These are phyloP conservation scores for Stenocarpella maydis DNA, from an alignment of 2,329 filamentous ascomycete species.

Conservation along the genomic window DNA sequence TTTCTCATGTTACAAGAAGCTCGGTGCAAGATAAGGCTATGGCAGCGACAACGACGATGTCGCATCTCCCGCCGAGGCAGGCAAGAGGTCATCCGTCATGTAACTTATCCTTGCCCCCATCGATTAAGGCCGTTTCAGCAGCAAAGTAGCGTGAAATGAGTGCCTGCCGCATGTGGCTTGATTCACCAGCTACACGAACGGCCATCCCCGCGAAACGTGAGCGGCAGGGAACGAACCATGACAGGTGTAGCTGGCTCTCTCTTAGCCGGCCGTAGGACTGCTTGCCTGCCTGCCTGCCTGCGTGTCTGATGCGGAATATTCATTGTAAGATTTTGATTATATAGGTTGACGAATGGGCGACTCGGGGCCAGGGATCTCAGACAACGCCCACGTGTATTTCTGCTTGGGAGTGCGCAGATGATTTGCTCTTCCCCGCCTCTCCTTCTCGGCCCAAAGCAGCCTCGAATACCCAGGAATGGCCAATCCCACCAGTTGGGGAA, in stretches of 20 bases:
- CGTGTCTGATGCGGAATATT: neutral
- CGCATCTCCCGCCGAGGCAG: neutral
- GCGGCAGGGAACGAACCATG: neutral
- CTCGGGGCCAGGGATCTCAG: neutral
- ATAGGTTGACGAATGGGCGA: conserved; percentile 13
- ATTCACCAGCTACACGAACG: neutral
- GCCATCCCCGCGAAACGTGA: conserved; percentile 12
- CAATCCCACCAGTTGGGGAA: neutral
- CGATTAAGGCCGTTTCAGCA: conserved; percentile 2
- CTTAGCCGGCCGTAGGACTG: neutral
- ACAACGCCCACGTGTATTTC: conserved; percentile 22
- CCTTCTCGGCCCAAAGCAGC: neutral
- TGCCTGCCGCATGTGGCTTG: neutral
- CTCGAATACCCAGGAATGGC: conserved; percentile 14
- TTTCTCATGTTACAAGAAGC: neutral
- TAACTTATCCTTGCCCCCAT: neutral
- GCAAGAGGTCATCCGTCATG: neutral
- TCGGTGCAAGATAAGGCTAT: neutral
- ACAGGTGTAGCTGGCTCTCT: neutral
- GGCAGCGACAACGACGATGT: neutral
- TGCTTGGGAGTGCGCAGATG: neutral
- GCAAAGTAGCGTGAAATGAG: neutral
- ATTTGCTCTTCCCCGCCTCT: neutral
- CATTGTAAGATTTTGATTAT: conserved; percentile 22
- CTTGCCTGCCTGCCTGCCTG: neutral